Base-by-base conservation (phyloP, 192 early-diverging fungal genomes). In the Umbelopsis sp. region DNA sequence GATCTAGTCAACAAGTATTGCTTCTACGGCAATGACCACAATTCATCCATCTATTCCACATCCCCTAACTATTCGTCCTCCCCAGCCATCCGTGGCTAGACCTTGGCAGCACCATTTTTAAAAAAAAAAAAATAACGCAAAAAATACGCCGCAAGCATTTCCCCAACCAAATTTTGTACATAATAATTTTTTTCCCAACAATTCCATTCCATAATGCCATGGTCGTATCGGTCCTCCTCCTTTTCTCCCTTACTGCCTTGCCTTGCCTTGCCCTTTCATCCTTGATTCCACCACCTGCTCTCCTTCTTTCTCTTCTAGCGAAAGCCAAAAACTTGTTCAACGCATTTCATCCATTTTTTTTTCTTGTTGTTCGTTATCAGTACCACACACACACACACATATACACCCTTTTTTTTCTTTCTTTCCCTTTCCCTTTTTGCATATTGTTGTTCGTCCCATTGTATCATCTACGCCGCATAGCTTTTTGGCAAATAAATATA, bases 1-100 rank as follows among this genome's bases (percentile, higher is more conserved):
- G 84, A 83, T 54, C 68, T 87, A 43, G 82, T 87, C 17, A 80
- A 84, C 44, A 81, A 82, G 71, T 87, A 87, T 72, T 87, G 86
- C 67, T 87, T 87, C 56, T 87, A 84, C 49, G 77, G 80, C 2
- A 80, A 70, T 41, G 52, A 49, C 26, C 38, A 41, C 38, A 41
- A 41, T 41, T 29, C 36, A 34, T 52, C 68, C 31, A 44, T 53
- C 16, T 70, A 70, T 41, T 70, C 68, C 32, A 53, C 68, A 4
- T 70, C 68, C 49, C 68, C 68, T 21, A 62, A 31, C 31, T 70
- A 70, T 29, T 70, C 68, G 10, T 53, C 22, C 1, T 52, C 68
- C 21, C 68, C 68, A 12, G 45, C 52, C 8, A 70, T 70, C 45
- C 68, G 68, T 52, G 68, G 68, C 45, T 70, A 50, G 38, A 51